Base-by-base conservation (phyloP, 2,329 filamentous ascomycete genomes). In the Fusarium hostae region DNA sequence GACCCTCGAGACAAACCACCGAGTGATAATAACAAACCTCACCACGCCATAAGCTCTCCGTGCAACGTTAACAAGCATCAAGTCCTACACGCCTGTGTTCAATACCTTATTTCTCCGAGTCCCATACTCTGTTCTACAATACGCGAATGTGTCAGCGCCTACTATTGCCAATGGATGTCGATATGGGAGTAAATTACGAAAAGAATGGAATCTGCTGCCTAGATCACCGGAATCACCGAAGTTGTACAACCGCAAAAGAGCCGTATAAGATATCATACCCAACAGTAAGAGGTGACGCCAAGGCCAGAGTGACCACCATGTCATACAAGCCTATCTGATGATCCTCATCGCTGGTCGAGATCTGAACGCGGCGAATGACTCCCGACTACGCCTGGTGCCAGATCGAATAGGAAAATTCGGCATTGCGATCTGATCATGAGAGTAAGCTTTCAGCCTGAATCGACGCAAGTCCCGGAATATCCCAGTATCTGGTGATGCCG, bases 321-420 rank as follows among this genome's bases (percentile, higher is more conserved):
- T 68, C 65, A 68, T 68, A 32, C 22, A 15, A 24, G 20, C 24
- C 20, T 55, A 54, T 56, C 44, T 63, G 43, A 39, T 28, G 18
- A 62, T 68, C 37, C 63, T 50, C 61, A 63, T 68, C 48, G 22
- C 22, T 30, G 40, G 32, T 26, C n/a, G 13, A 34, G 41, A 34
- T 32, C n/a, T 9, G 12, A 44, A 24, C 28, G 24, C 30, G 30
- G 28, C 28, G 16, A 41, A 30, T 28, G 18, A 39, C 59, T 13
- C 41, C 30, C 40, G 11, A 16, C 22, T 20, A 30, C 16, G 9
- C 22, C 34, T 55, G 37, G 22, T 34, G 20, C 22, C 13, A 50
- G 28, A 18, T 47, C 22, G 16, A 28, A 32, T 30, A 26, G 32
- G 12, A 43, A 44, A 16, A 24, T 15, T 28, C 13, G 7, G 26